Base-by-base conservation (phyloP, 202 grass and related monocot species). In the Zizania palustris region DNA sequence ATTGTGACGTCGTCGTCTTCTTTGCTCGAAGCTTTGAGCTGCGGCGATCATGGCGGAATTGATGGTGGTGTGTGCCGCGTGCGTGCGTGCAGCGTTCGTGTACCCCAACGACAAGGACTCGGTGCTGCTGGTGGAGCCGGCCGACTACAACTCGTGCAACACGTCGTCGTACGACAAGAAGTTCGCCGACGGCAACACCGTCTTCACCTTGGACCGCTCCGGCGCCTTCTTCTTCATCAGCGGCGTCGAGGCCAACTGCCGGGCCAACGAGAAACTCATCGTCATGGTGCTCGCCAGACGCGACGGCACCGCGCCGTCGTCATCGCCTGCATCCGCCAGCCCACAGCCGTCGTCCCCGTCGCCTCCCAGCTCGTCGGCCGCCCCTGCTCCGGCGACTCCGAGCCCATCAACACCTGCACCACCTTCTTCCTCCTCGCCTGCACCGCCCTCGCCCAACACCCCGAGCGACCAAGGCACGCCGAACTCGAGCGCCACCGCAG, bases 221-320 rank as follows among this genome's bases (percentile, higher is more conserved):
- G 91, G 91, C 1, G 12, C 60, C 0, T 93, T 90, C 74, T 93
- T 87, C 66, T 93, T 93, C 87, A 90, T 93, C 71, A 93, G 87
- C 39, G 91, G 79, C 46, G 62, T 83, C 71, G 74, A 90, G 37
- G 76, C 57, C 58, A 93, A 84, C 81, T 88, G 88, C 58, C 28
- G 79, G 13, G 82, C 66, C 68, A 81, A 84, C 50, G 91, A 93
- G 65, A 90, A 80, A 9, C 54, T 90, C 65, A 58, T 88, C 19
- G 61, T 88, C 50, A n/a, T 88, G 43, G 84, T 88, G 85, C 5
- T 97, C 48, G 43, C 73, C 43, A 73, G 76, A 53, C 28, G 28
- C 28, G 28, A 28, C 28, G 28, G 28, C 28, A 28, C 28, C 28
- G 28, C 28, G 28, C 28, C 28, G 28, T 28, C 28, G 28, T 28